Conservation (phyloP, 495 filamentous ascomycete genomes). For the Penicillium pulvis region DNA sequence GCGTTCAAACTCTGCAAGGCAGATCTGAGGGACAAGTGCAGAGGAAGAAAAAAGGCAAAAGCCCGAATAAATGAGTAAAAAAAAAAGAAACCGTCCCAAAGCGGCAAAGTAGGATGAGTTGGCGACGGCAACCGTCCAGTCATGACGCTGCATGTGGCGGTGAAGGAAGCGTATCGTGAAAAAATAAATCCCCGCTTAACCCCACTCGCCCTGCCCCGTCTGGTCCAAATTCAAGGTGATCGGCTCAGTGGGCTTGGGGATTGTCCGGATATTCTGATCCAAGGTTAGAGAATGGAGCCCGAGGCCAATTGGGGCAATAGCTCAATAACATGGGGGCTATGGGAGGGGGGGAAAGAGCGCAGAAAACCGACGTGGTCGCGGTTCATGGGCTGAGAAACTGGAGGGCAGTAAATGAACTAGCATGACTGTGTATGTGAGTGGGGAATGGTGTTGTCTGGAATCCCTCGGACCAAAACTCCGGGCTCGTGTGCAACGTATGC, state of each 20-base stretch:
- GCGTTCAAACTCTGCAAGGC: neutral
- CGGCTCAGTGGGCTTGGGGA: neutral
- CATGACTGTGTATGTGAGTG: neutral
- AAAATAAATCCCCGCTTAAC: constrained; percentile 41
- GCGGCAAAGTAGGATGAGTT: constrained; percentile 32
- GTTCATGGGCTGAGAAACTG: constrained; percentile 4
- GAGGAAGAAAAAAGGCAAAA: neutral
- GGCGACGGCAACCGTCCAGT: constrained; percentile 28
- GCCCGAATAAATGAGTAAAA: neutral
- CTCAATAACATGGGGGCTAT: neutral
- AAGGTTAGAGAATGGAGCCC: constrained; percentile 1
- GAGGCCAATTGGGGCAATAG: neutral
- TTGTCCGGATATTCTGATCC: neutral
- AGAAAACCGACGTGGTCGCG: constrained; percentile 9
- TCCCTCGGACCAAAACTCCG: constrained; percentile 14
- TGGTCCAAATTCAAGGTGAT: constrained; percentile 3
- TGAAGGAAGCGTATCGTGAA: constrained; percentile 32
- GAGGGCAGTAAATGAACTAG: constrained; percentile 4
- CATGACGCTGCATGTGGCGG: constrained; percentile 44
- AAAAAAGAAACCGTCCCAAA: constrained; percentile 23
- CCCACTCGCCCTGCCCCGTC: constrained; percentile 28
- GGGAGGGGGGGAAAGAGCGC: neutral
- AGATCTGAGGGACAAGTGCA: neutral
- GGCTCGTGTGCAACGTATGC: constrained; percentile 28
- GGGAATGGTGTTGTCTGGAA: constrained; percentile 12